Percentiles rank a stretch among this genome's conserved stretches.
Evolutionary conservation across 768 basidiomycete genomes (phyloP).

Genomic region (Galerina sulciceps): DNA sequence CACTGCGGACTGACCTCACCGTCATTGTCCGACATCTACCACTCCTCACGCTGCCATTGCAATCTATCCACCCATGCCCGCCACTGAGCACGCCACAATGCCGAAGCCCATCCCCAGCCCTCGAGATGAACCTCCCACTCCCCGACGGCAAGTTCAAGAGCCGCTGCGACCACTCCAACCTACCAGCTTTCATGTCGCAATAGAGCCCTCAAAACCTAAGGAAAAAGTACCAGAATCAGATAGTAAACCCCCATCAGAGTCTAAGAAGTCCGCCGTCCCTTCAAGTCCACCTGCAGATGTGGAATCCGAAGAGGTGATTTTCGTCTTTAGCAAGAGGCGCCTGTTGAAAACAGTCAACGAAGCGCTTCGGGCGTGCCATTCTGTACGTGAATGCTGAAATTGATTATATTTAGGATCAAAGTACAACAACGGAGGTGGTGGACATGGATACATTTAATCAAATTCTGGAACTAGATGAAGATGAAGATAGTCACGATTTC

Average conservation of each 20-base stretch:
- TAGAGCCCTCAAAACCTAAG: constrained; percentile 10
- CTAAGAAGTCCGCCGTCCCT: constrained; percentile 5
- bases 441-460: constrained; percentile 84
- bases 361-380: background rate
- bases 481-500: constrained; percentile 71
- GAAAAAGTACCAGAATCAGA: constrained; percentile 8
- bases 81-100: constrained; percentile 18
- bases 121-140: constrained; percentile 18
- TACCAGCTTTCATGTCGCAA: background rate
- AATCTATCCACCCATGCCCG: constrained; percentile 23
- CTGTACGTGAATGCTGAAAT: background rate
- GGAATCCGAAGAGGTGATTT: constrained; percentile 14
- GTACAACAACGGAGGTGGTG: constrained; percentile 44
- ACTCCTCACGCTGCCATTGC: constrained; percentile 3
- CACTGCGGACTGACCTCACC: background rate
- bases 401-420: constrained; percentile 5
- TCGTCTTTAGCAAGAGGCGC: background rate
- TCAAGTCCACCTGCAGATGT: constrained; percentile 6
- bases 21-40: background rate
- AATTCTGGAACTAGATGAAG: constrained; percentile 91
- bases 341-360: background rate
- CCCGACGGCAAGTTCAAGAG: constrained; percentile 11
- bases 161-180: constrained; percentile 10
- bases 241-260: background rate
- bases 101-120: constrained; percentile 14